Percentiles rank a stretch among this genome's conserved stretches.
Evolutionary conservation across 129 eudicot genomes (phyloP).

Genomic region (Helianthus tuberosus): DNA sequence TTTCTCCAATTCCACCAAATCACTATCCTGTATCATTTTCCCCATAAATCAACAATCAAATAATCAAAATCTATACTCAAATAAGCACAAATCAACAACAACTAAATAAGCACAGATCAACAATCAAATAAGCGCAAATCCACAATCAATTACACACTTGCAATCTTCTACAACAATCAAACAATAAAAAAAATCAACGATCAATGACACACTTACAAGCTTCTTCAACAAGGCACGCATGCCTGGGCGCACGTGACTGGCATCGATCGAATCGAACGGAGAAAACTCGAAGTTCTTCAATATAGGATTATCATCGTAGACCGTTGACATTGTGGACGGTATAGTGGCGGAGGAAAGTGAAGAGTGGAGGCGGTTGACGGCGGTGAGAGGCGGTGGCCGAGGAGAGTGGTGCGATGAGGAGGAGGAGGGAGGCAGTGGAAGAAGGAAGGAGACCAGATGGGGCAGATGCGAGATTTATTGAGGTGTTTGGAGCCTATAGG

Average conservation of each 20-base stretch:
- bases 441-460: slow-evolving; percentile 80
- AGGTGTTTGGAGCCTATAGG: slow-evolving; percentile 44
- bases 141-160: neutral
- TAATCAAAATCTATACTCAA: slow-evolving; percentile 11
- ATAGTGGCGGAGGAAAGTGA: slow-evolving; percentile 37
- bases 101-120: slow-evolving; percentile 13
- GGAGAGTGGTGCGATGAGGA: slow-evolving; percentile 24
- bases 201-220: slow-evolving; percentile 51
- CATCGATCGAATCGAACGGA: slow-evolving; percentile 75
- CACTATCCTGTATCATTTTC: slow-evolving; percentile 54
- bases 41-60: slow-evolving; percentile 23
- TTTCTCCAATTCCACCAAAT: slow-evolving; percentile 78
- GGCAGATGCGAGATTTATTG: slow-evolving; percentile 66
- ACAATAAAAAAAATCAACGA: slow-evolving; percentile 18
- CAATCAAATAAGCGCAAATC: too few relatives aligned
- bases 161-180: neutral
- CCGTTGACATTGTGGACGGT: slow-evolving; percentile 27
- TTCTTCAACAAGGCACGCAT: slow-evolving; percentile 77
- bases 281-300: slow-evolving; percentile 79
- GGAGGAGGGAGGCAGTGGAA: slow-evolving; percentile 54
- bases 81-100: slow-evolving; percentile 18
- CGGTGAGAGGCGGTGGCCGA: slow-evolving; percentile 18
- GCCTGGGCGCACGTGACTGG: slow-evolving; percentile 88
- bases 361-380: slow-evolving; percentile 32
- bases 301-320: slow-evolving; percentile 43